phyloP scores from a whole-genome alignment of 257 asterid genomes.

The Euphrasia confusa region DNA sequence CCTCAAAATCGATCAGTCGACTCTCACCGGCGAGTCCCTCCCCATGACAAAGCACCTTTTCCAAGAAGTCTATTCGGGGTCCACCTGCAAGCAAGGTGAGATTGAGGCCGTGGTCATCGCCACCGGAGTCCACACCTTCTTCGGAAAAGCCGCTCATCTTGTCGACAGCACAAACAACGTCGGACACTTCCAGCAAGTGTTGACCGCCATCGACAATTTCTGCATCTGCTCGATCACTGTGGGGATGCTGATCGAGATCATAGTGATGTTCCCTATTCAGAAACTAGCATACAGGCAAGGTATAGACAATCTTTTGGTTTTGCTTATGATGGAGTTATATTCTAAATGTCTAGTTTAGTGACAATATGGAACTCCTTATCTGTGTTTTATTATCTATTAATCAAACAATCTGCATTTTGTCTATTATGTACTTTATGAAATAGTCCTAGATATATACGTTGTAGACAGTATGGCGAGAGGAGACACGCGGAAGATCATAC shows the following conservation, averaged over 20 bases:
- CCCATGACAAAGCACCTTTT: constrained; percentile 79
- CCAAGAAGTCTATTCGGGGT: constrained; percentile 76
- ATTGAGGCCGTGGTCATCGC: constrained; percentile 85
- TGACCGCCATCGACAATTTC: constrained; percentile 88
- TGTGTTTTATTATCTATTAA: too few species aligned
- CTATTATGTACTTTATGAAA: too few species aligned
- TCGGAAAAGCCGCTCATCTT: constrained; percentile 96
- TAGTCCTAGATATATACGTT: too few species aligned
- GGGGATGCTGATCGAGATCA: constrained; percentile 70
- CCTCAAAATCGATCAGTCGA: too few species aligned
- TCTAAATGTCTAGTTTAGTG: too few species aligned
- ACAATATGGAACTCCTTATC: too few species aligned
- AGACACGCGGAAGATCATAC: too few species aligned
- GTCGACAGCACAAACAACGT: constrained; percentile 92
- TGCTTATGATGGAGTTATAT: too few species aligned
- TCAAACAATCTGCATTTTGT: too few species aligned
- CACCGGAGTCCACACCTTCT: constrained; percentile 94
- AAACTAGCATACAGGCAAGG: constrained; percentile 66
- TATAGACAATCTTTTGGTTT: constrained; percentile 73
- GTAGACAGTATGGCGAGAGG: too few species aligned
- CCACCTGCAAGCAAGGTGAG: constrained; percentile 95
- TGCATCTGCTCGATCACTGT: constrained; percentile 80
- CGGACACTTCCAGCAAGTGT: constrained; percentile 89
- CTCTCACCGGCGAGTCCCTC: too few species aligned
- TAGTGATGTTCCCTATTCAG: constrained; percentile 84